Percentiles rank a stretch among this genome's conserved stretches.
These are phyloP conservation scores for Claviceps citrina DNA, from an alignment of 2,329 filamentous ascomycete species.

Conservation along the genomic window DNA sequence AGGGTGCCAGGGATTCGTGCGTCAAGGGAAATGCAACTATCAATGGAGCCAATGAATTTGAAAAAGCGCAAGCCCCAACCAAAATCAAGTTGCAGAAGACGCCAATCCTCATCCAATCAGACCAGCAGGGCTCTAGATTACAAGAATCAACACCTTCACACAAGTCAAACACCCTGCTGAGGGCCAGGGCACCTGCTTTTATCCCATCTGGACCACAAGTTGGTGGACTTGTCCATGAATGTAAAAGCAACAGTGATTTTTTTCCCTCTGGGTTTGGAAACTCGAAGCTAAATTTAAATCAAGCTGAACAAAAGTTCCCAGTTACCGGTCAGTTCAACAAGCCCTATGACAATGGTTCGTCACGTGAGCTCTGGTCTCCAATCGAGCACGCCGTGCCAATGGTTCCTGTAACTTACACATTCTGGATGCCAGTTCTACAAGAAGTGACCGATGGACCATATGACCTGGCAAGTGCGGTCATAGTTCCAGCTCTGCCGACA, in stretches of 20 bases:
- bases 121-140: background rate
- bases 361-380: background rate
- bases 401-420: constrained; percentile 1
- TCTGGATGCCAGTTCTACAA: constrained; percentile 1
- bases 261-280: too few relatives aligned
- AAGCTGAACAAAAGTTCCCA: background rate
- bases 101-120: background rate
- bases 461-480: background rate
- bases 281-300: background rate
- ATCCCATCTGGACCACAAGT: background rate
- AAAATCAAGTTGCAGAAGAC: background rate
- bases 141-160: background rate
- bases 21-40: background rate
- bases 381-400: background rate
- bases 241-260: too few relatives aligned
- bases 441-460: background rate
- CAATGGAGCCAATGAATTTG: background rate
- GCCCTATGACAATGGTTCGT: background rate
- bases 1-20: background rate
- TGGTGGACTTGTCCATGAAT: background rate
- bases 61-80: background rate
- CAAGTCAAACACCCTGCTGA: background rate
- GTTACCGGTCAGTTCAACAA: constrained; percentile 2
- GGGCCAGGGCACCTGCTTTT: background rate
- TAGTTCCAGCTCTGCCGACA: background rate